Evolutionary conservation across 164 flowering plant species (phyloP), one percentile per base, ranked within the genome.

Genomic region (Magnolia sinica): DNA sequence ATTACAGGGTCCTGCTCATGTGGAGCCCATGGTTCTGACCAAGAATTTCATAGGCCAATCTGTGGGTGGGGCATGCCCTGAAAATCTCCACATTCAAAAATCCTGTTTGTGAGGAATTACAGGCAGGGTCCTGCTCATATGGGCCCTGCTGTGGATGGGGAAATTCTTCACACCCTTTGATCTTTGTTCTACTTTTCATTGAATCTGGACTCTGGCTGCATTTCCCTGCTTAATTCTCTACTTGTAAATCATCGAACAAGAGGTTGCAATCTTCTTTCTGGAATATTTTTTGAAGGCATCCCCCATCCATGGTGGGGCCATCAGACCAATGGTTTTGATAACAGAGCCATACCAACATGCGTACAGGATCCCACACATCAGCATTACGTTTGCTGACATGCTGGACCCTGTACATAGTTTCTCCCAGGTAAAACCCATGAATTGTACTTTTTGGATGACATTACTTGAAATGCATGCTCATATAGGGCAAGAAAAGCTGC

Each of bases 401-500:
- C 61, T 37, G 45, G 45, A 37, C 45, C 45, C 45, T 37, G 45
- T 8, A 55, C 18, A 1, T 55, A 16, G 13, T 55, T 55, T 11
- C 61, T 55, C 61, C 18, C 61, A 55, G 16, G 18, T 55, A 3
- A 55, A 20, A 7, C 14, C 55, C 75, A 24, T 59, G 23, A 59
- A 73, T 70, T 70, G 23, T 70, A 50, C 24, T 50, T 64, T 7
- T 68, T 13, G 71, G 4, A 9, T 49, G 27, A 50, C 45, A 45
- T 19, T 52, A 91, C 93, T 83, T 74, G 66, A 68, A 77, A 64
- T 71, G 85, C 83, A 29, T 75, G 16, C 20, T 7, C 1, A 7
- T 45, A 13, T 18, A 70, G 73, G 73, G 7, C 84, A 29, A 86
- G 85, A 73, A 31, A 14, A 24, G 27, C 22, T 4, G 50, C 7